A percentile compares a stretch with the other conserved stretches of the same genome.
phyloP scores from a whole-genome alignment of 352 stramenopile genomes.

The Globisporangium spiculum region DNA sequence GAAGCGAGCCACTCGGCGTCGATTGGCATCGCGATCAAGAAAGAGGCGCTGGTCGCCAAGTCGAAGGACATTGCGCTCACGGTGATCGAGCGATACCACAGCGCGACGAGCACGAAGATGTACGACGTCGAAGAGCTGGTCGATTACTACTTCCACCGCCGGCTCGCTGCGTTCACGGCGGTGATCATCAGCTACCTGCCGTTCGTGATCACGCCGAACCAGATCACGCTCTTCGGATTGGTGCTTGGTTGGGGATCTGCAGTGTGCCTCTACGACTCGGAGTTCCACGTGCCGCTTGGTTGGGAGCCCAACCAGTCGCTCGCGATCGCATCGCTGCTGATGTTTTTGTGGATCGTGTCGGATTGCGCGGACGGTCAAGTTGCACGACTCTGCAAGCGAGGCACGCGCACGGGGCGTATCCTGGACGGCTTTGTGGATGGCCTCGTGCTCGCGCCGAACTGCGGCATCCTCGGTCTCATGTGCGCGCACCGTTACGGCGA shows the following conservation, averaged over 20 bases:
- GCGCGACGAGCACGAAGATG: slow-evolving; percentile 79
- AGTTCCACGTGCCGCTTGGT: slow-evolving; percentile 68
- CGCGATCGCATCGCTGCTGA: slow-evolving; percentile 47
- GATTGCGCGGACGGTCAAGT: slow-evolving; percentile 83
- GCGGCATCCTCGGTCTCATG: slow-evolving; percentile 52
- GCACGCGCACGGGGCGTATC: slow-evolving; percentile 78
- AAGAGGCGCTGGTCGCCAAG: slow-evolving; percentile 24
- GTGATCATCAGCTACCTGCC: slow-evolving; percentile 83
- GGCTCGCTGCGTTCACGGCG: slow-evolving; percentile 62
- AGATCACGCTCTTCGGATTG: slow-evolving; percentile 82
- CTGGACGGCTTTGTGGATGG: slow-evolving; percentile 76
- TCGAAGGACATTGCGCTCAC: slow-evolving; percentile 31
- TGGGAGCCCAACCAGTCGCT: slow-evolving; percentile 62
- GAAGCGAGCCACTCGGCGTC: slow-evolving; percentile 28
- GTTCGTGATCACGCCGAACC: slow-evolving; percentile 82
- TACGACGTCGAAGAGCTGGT: slow-evolving; percentile 86
- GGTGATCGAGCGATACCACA: slow-evolving; percentile 65
- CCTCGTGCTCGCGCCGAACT: slow-evolving; percentile 74
- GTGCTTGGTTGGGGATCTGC: slow-evolving; percentile 66
- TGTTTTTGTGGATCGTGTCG: slow-evolving; percentile 86
- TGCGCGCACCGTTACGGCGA: slow-evolving; percentile 55
- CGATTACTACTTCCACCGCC: slow-evolving; percentile 83
- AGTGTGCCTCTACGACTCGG: slow-evolving; percentile 75
- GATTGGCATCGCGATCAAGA: slow-evolving; percentile 13
- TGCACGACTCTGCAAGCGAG: slow-evolving; percentile 76